Conservation (phyloP, 2,329 filamentous ascomycete genomes). For the Podosphaera aphanis region DNA sequence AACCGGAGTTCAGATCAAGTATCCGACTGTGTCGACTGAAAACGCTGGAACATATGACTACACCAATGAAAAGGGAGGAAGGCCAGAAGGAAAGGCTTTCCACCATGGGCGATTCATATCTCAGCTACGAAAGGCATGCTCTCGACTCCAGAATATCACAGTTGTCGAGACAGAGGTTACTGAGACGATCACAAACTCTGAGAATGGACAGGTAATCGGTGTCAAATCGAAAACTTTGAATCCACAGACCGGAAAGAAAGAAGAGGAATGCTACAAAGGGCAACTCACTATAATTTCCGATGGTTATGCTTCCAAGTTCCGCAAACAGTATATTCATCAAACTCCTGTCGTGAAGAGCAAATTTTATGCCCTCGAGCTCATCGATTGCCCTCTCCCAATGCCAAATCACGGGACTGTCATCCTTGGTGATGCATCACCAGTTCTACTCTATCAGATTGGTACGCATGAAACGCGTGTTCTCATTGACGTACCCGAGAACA, state of each 20-base stretch:
- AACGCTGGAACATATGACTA: constrained; percentile 6
- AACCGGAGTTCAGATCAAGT: constrained; percentile 50
- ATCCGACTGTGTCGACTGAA: constrained; percentile 29
- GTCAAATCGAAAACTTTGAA: constrained; percentile 50
- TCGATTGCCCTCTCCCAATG: constrained; percentile 59
- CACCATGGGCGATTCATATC: constrained; percentile 88
- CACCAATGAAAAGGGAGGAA: constrained; percentile 16
- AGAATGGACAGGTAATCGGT: constrained; percentile 52
- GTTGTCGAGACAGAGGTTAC: constrained; percentile 76
- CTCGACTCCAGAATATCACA: constrained; percentile 58
- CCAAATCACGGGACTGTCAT: constrained; percentile 69
- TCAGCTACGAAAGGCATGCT: constrained; percentile 53
- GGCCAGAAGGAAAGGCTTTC: constrained; percentile 56
- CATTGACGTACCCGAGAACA: constrained; percentile 62
- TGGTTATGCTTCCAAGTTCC: constrained; percentile 80
- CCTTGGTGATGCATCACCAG: constrained; percentile 51
- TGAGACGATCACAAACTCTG: constrained; percentile 45
- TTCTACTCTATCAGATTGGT: constrained; percentile 92
- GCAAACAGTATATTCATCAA: constrained; percentile 49
- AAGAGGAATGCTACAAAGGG: constrained; percentile 63
- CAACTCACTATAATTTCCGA: constrained; percentile 74
- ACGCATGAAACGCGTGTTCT: constrained; percentile 79
- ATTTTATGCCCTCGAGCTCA: constrained; percentile 84
- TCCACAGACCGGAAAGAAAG: constrained; percentile 29
- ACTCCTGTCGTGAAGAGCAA: constrained; percentile 53